A percentile compares a stretch with the other conserved stretches of the same genome.
These are phyloP conservation scores for Kluyveromyces starmeri DNA, from an alignment of 805 yeast species.

Conservation along the genomic window DNA sequence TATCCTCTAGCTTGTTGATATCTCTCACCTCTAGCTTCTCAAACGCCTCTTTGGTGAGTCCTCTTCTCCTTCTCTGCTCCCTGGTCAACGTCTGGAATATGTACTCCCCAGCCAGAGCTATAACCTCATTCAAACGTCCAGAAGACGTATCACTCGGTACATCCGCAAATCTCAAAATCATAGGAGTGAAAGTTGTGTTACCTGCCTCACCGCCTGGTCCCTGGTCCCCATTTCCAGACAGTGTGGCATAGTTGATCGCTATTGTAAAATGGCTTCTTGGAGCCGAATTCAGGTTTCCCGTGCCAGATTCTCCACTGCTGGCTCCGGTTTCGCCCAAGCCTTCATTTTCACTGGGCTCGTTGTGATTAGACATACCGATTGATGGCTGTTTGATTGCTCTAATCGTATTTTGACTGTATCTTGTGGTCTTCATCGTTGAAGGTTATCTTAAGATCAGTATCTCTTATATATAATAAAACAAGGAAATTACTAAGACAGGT, in stretches of 20 bases:
- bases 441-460: too few species aligned
- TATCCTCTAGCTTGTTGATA: slow-evolving; percentile 26
- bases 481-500: too few species aligned
- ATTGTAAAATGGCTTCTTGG: slow-evolving; percentile 23
- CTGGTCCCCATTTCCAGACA: slow-evolving; percentile 10
- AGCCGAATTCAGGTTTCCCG: too few species aligned
- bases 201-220: slow-evolving; percentile 3
- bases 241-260: slow-evolving; percentile 24
- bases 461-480: too few species aligned
- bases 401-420: too few species aligned
- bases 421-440: too few species aligned
- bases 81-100: slow-evolving; percentile 56
- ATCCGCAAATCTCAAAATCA: slow-evolving; percentile 51
- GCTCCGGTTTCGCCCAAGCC: too few species aligned
- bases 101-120: slow-evolving; percentile 59
- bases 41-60: slow-evolving; percentile 46
- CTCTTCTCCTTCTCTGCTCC: slow-evolving; percentile 39
- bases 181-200: slow-evolving; percentile 1
- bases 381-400: too few species aligned
- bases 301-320: too few species aligned
- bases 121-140: slow-evolving; percentile 49
- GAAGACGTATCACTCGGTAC: slow-evolving; percentile 51
- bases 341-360: too few species aligned
- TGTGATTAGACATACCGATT: neutral
- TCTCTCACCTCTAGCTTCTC: slow-evolving; percentile 37